Evolutionary conservation across 345 rosid species (phyloP).

Genomic region (Garcia nutans): DNA sequence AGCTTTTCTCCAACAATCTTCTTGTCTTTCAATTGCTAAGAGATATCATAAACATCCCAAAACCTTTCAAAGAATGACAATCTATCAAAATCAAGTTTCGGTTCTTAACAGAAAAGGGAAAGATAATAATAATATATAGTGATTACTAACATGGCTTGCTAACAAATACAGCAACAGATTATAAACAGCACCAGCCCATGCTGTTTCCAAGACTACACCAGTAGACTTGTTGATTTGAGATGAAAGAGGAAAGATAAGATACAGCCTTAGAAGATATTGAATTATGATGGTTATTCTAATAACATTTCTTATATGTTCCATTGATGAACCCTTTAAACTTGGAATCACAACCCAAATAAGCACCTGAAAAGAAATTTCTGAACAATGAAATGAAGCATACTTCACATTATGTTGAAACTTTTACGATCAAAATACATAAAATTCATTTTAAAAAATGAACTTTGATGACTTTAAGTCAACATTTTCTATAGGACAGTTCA

Average conservation of each 20-base stretch:
- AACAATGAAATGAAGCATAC: too few relatives aligned
- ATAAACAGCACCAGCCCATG: conserved; percentile 60
- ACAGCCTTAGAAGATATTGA: conserved; percentile 51
- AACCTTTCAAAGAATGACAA: conserved; percentile 26
- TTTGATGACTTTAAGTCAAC: too few relatives aligned
- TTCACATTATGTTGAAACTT: too few relatives aligned
- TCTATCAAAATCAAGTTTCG: not conserved
- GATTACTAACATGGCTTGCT: conserved; percentile 51
- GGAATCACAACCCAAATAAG: conserved; percentile 55
- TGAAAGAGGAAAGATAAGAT: conserved; percentile 52
- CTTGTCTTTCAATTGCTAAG: conserved; percentile 43
- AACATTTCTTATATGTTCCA: conserved; percentile 24
- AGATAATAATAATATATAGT: too few relatives aligned
- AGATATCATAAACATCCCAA: conserved; percentile 53
- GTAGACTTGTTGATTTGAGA: conserved; percentile 41
- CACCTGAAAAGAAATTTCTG: conserved; percentile 30
- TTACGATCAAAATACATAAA: too few relatives aligned
- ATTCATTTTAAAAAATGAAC: too few relatives aligned
- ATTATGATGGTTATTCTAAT: conserved; percentile 41
- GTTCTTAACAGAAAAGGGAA: not conserved
- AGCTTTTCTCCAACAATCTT: conserved; percentile 47
- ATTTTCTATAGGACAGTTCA: too few relatives aligned
- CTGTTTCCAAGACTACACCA: conserved; percentile 46
- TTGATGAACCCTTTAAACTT: conserved; percentile 25
- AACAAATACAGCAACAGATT: conserved; percentile 49